phyloP scores from a whole-genome alignment of 805 yeast genomes.

The Cyberlindnera sargentensis region DNA sequence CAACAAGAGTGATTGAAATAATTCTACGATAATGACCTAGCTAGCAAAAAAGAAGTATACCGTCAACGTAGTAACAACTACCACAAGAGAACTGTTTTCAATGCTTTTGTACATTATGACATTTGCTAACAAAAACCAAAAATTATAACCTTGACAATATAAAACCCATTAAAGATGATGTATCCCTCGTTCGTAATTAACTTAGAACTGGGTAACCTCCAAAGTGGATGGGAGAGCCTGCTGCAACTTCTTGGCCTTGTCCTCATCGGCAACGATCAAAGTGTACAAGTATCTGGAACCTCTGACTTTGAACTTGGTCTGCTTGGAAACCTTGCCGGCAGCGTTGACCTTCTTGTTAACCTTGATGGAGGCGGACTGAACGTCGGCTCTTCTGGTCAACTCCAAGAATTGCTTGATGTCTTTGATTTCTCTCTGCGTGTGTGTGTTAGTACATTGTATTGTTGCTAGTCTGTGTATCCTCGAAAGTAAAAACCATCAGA shows the following conservation, averaged over 20 bases:
- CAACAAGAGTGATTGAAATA: background rate
- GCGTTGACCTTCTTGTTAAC: conserved; percentile 78
- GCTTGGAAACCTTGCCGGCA: conserved; percentile 78
- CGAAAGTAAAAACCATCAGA: no score
- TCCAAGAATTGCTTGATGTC: conserved; percentile 97
- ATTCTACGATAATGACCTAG: background rate
- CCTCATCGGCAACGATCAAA: conserved; percentile 87
- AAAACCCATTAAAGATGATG: background rate
- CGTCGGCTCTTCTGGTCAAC: conserved; percentile 94
- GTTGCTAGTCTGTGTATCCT: no score
- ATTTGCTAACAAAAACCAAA: conserved; percentile 1
- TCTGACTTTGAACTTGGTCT: conserved; percentile 98
- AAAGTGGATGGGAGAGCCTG: conserved; percentile 96
- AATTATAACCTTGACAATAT: background rate
- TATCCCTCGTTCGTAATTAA: background rate
- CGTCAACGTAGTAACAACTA: background rate
- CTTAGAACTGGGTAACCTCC: conserved; percentile 50
- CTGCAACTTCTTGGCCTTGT: conserved; percentile 95
- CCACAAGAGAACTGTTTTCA: background rate
- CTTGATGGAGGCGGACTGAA: conserved; percentile 89
- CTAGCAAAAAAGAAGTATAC: background rate
- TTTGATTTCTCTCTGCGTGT: conserved; percentile 59
- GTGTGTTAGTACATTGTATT: conserved; percentile 6
- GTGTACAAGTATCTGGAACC: conserved; percentile 94
- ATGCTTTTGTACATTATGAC: conserved; percentile 1